Conservation (phyloP, 441 rosid species). For the Arabidopsis hybrid region DNA sequence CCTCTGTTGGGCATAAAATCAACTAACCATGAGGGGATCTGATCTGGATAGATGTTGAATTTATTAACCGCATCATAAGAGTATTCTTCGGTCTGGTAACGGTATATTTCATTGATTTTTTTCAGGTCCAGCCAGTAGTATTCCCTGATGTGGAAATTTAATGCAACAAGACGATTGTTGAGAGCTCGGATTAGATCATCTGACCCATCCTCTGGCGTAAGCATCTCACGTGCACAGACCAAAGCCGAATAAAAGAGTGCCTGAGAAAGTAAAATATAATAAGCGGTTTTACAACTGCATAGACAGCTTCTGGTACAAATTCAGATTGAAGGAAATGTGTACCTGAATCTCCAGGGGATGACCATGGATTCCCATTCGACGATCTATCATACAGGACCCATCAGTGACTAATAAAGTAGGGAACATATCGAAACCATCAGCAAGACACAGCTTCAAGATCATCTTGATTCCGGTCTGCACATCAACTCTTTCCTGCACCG, state of each 20-base stretch:
- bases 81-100: conserved; percentile 84
- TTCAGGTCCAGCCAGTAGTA: conserved; percentile 83
- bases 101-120: conserved; percentile 75
- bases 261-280: conserved; percentile 39
- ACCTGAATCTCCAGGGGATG: conserved; percentile 82
- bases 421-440: conserved; percentile 92
- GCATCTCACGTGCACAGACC: conserved; percentile 84
- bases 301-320: background rate
- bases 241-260: conserved; percentile 88
- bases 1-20: conserved; percentile 78
- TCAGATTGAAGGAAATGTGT: conserved; percentile 17
- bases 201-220: conserved; percentile 81
- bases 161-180: conserved; percentile 81
- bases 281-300: background rate
- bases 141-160: conserved; percentile 88
- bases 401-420: conserved; percentile 89
- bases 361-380: conserved; percentile 80
- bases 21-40: conserved; percentile 81
- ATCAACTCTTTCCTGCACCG: conserved; percentile 86
- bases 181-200: conserved; percentile 80
- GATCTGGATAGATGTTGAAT: conserved; percentile 92
- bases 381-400: conserved; percentile 85
- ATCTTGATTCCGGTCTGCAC: conserved; percentile 92
- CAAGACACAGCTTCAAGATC: conserved; percentile 82
- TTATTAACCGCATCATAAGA: conserved; percentile 89